These are phyloP conservation scores for Exophiala calicioides DNA, from an alignment of 2,329 filamentous ascomycete species.

Conservation along the genomic window DNA sequence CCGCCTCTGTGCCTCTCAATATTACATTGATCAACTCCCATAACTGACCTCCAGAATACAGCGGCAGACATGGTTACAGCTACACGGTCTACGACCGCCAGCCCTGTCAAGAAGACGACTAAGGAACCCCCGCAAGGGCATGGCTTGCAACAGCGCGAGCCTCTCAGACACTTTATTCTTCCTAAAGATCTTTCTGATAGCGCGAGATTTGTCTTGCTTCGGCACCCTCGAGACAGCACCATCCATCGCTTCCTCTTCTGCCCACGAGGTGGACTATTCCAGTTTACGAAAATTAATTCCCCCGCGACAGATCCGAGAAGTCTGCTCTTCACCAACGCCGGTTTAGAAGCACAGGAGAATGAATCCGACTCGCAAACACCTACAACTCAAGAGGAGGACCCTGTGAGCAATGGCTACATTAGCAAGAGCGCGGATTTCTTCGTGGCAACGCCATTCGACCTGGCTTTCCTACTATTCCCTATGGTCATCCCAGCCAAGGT, in stretches of 20 bases:
- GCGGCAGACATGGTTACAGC: slow-evolving; percentile 17
- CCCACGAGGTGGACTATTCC: slow-evolving; percentile 59
- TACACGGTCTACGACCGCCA: slow-evolving; percentile 27
- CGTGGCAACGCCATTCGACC: slow-evolving; percentile 80
- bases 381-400: slow-evolving; percentile 4
- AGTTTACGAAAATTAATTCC: slow-evolving; percentile 60
- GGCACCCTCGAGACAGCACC: slow-evolving; percentile 53
- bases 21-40: no score
- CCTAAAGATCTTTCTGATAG: slow-evolving; percentile 54
- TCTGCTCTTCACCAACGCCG: slow-evolving; percentile 50
- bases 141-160: slow-evolving; percentile 37
- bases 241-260: slow-evolving; percentile 60
- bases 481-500: slow-evolving; percentile 57
- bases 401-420: slow-evolving; percentile 51
- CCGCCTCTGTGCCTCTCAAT: no score
- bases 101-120: slow-evolving; percentile 25
- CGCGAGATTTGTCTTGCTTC: slow-evolving; percentile 58
- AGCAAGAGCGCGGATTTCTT: slow-evolving; percentile 72
- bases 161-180: slow-evolving; percentile 57
- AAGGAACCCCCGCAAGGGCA: slow-evolving; percentile 2
- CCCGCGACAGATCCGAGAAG: slow-evolving; percentile 55
- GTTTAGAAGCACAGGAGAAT: slow-evolving; percentile 14
- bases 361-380: slow-evolving; percentile 25
- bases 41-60: no score
- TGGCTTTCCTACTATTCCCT: slow-evolving; percentile 79